These are phyloP conservation scores for Russula emetica DNA, from an alignment of 768 basidiomycete genomes.

Conservation along the genomic window DNA sequence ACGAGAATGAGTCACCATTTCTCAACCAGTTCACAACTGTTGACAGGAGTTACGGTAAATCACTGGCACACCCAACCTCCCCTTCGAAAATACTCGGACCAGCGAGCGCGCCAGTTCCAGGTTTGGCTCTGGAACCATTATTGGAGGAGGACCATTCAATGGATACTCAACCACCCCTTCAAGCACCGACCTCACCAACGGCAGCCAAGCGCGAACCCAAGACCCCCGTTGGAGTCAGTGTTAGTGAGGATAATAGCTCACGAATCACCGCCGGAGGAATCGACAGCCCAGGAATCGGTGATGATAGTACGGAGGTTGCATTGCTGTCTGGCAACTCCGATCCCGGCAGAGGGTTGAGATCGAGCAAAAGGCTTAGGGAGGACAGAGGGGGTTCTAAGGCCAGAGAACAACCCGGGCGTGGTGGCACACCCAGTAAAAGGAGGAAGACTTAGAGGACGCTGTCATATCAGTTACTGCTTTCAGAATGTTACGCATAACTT, in stretches of 20 bases:
- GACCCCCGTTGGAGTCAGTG: neutral
- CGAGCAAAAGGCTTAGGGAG: constrained; percentile 17
- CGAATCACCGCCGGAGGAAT: neutral
- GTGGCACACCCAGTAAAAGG: constrained; percentile 6
- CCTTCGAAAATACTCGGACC: constrained; percentile 1
- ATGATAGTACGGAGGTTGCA: neutral
- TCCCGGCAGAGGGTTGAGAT: constrained; percentile 3
- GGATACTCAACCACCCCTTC: neutral
- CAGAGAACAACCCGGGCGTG: neutral
- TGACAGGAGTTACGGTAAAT: constrained; percentile 11
- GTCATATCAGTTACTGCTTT: neutral
- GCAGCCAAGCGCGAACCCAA: neutral
- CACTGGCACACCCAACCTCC: constrained; percentile 8
- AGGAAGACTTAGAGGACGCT: constrained; percentile 2
- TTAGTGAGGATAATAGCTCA: neutral
- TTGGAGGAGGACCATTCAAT: neutral
- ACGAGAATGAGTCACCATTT: constrained; percentile 12
- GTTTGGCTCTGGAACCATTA: neutral
- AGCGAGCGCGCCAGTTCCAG: neutral
- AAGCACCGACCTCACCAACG: constrained; percentile 15
- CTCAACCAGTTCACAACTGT: constrained; percentile 23
- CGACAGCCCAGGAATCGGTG: neutral
- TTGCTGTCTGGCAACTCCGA: neutral
- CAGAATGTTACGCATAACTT: neutral
- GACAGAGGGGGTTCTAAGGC: neutral